Conservation (phyloP, 2,329 filamentous ascomycete species). For the Harringtonia lauricola region DNA sequence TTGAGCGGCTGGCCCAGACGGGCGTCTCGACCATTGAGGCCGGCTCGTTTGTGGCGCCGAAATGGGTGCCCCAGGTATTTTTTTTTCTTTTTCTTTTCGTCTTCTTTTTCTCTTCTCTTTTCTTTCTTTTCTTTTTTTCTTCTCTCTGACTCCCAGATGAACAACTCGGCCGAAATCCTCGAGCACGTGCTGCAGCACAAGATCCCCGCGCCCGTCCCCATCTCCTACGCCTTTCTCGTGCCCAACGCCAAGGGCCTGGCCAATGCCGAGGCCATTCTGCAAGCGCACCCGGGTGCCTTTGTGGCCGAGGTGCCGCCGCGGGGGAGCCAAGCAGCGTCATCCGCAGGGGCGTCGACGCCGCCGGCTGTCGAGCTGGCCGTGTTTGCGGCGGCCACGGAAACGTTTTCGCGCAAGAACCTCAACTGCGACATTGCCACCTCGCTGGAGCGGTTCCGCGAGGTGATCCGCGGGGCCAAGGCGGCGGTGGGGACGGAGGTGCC, state of each 20-base stretch:
- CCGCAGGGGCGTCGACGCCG: slow-evolving; percentile 16
- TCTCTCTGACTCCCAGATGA: slow-evolving; percentile 45
- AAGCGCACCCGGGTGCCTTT: slow-evolving; percentile 36
- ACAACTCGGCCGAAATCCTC: slow-evolving; percentile 65
- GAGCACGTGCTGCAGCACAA: slow-evolving; percentile 51
- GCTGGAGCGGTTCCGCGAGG: slow-evolving; percentile 55
- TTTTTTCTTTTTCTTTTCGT: neutral
- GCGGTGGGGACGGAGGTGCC: slow-evolving; percentile 22
- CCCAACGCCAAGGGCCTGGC: slow-evolving; percentile 66
- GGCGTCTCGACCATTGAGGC: slow-evolving; percentile 68
- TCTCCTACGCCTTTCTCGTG: slow-evolving; percentile 72
- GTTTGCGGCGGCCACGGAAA: slow-evolving; percentile 73
- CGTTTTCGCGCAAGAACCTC: slow-evolving; percentile 70
- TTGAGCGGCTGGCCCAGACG: slow-evolving; percentile 55
- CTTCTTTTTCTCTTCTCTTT: neutral
- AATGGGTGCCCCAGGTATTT: slow-evolving; percentile 63
- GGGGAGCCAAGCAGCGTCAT: neutral
- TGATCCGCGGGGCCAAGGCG: slow-evolving; percentile 60
- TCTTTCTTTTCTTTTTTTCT: neutral
- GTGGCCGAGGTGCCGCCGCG: slow-evolving; percentile 36
- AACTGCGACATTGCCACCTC: slow-evolving; percentile 71
- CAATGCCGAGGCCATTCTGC: slow-evolving; percentile 45
- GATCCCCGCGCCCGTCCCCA: slow-evolving; percentile 38
- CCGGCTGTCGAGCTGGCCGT: slow-evolving; percentile 24
- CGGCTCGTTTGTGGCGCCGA: slow-evolving; percentile 72